Percentiles rank a stretch among this genome's conserved stretches.
Conservation (phyloP, 2,329 filamentous ascomycete species). For the Mariannaea elegans region DNA sequence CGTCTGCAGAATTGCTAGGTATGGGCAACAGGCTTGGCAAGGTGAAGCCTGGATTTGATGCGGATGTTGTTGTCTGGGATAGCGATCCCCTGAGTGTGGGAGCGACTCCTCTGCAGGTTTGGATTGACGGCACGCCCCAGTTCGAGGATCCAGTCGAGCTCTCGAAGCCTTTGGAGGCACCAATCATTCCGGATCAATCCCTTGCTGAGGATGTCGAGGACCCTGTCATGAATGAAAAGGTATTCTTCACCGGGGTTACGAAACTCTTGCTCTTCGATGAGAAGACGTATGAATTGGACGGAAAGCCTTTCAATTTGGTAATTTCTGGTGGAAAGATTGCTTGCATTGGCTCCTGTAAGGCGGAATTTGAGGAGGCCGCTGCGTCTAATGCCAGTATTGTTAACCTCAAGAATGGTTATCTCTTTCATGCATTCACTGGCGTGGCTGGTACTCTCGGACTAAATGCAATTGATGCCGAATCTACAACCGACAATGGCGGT, state of each 20-base stretch:
- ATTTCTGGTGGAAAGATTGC: conserved; percentile 62
- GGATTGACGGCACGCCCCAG: conserved; percentile 70
- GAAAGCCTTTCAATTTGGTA: conserved; percentile 56
- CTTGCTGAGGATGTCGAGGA: conserved; percentile 55
- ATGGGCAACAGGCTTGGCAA: conserved; percentile 67
- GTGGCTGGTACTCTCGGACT: conserved; percentile 70
- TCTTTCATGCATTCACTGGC: conserved; percentile 68
- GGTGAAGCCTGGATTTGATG: conserved; percentile 68
- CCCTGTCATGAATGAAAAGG: conserved; percentile 46
- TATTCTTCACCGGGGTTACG: conserved; percentile 66
- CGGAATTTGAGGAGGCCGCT: conserved; percentile 52
- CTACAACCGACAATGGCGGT: conserved; percentile 61
- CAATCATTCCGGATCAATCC: conserved; percentile 51
- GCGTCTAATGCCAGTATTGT: conserved; percentile 50
- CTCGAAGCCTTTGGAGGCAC: conserved; percentile 54
- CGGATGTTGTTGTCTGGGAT: conserved; percentile 70
- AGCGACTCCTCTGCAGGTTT: conserved; percentile 67
- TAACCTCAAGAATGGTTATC: conserved; percentile 64
- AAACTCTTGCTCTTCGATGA: conserved; percentile 59
- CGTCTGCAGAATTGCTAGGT: conserved; percentile 66
- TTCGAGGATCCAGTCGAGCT: conserved; percentile 62
- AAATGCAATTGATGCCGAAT: conserved; percentile 69
- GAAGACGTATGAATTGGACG: conserved; percentile 45
- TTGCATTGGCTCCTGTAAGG: conserved; percentile 64
- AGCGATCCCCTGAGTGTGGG: conserved; percentile 69